Evolutionary conservation across 106 monocot genomes (phyloP).

Genomic region (Dendrobium chrysotoxum): DNA sequence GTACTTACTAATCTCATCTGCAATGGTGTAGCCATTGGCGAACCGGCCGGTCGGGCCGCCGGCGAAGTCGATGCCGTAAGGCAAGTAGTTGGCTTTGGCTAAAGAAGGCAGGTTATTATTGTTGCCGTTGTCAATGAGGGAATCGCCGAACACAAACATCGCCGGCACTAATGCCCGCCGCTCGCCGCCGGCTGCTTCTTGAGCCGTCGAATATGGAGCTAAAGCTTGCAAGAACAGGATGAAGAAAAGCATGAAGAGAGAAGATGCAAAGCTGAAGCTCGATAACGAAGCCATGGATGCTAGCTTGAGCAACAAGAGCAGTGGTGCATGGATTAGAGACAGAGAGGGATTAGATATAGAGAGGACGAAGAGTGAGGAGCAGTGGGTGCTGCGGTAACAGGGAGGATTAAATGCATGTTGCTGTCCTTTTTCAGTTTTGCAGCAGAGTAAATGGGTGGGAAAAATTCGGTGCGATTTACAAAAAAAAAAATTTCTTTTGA

Average conservation of each 20-base stretch:
- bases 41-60: slow-evolving; percentile 88
- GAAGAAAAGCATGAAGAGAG: not conserved
- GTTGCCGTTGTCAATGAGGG: slow-evolving; percentile 87
- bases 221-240: not conserved
- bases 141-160: slow-evolving; percentile 94
- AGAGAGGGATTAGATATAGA: not conserved
- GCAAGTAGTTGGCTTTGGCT: slow-evolving; percentile 92
- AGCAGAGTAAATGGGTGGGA: not conserved
- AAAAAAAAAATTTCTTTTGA: no score
- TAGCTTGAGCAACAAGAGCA: not conserved
- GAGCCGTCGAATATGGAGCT: not conserved
- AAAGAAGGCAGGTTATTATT: slow-evolving; percentile 81
- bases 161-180: slow-evolving; percentile 58
- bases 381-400: not conserved
- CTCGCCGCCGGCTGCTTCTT: not conserved
- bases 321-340: not conserved
- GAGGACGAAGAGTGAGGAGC: not conserved
- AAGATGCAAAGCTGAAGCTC: not conserved
- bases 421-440: not conserved
- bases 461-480: no score
- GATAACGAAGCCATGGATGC: not conserved
- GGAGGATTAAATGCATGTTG: not conserved
- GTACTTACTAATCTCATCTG: slow-evolving; percentile 67
- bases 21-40: slow-evolving; percentile 94
- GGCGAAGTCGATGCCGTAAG: slow-evolving; percentile 92